Base-by-base conservation (phyloP, 345 rosid species). In the Rubroshorea leprosula region DNA sequence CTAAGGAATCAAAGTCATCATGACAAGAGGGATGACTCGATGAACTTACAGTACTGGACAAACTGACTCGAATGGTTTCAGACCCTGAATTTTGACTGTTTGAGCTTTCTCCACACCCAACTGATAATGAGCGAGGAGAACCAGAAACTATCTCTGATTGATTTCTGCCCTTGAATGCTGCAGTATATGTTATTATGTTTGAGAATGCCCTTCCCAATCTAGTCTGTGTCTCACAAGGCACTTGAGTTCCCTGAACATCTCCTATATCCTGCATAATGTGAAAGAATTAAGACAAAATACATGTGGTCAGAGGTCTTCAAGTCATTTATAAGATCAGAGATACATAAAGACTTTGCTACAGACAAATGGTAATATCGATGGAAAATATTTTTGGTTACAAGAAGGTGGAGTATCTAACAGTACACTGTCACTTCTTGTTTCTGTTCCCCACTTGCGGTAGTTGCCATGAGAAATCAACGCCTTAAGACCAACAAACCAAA, bases 401-500 rank as follows among this genome's bases (percentile, higher is more conserved):
- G 72, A 49, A 22, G 38, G 68, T 35, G 88, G 81, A 80, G 83
- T 69, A 47, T 80, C 88, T 23, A 74, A 50, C 48, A 85, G 57
- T 56, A 72, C 29, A 56, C 60, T 67, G 55, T 78, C 85, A 62
- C 74, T 75, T 70, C 60, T 74, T 27, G 73, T 62, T 25, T 75
- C 85, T 54, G 49, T 73, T 73, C 70, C 79, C 86, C 90, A 82
- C 71, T 76, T 85, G 26, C 68, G 66, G 39, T 52, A 48, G 65
- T 68, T 72, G 55, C 72, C 73, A 22, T 68, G 74, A 54, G 80
- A 61, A 47, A 78, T 80, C 69, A 88, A 62, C 49, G 88, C 85
- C 73, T 88, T 84, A 46, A 91, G 81, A 67, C 92, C 95, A 57
- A 73, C 82, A 64, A 91, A 83, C 98, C 96, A 85, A 66, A 91